phyloP scores from a whole-genome alignment of 176 grass and related monocot genomes.

The Phoenix dactylifera region DNA sequence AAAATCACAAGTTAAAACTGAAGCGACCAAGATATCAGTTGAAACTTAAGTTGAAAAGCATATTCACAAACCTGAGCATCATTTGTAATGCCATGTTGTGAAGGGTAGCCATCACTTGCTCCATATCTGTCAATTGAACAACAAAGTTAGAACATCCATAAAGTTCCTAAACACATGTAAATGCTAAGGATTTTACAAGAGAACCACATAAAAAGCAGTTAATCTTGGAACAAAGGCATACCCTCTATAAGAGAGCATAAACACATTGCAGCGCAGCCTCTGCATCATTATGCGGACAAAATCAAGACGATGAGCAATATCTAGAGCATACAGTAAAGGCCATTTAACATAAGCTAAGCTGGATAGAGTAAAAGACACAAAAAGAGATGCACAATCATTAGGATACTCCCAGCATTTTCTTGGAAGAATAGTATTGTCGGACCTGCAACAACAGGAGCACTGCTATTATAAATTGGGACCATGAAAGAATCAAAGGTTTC shows the following conservation, averaged over 20 bases:
- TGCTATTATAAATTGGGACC: slow-evolving; percentile 12
- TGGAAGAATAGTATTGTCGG: slow-evolving; percentile 98
- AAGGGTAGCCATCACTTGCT: slow-evolving; percentile 89
- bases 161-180: background rate
- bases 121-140: slow-evolving; percentile 60
- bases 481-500: too few relatives aligned
- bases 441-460: slow-evolving; percentile 48
- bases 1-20: background rate
- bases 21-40: too few relatives aligned
- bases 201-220: too few relatives aligned
- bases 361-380: background rate
- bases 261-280: slow-evolving; percentile 90
- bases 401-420: slow-evolving; percentile 99
- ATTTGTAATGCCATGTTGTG: slow-evolving; percentile 85
- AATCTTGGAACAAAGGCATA: slow-evolving; percentile 29
- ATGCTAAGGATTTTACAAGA: too few relatives aligned
- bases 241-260: slow-evolving; percentile 99
- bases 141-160: slow-evolving; percentile 16
- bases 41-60: slow-evolving; percentile 9
- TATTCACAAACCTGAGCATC: slow-evolving; percentile 85
- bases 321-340: slow-evolving; percentile 25
- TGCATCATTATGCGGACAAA: slow-evolving; percentile 90
- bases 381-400: slow-evolving; percentile 17
- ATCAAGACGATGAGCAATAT: slow-evolving; percentile 97
- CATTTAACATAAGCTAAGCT: background rate